A percentile compares a stretch with the other conserved stretches of the same genome.
Evolutionary conservation across 1,284 basidiomycete species (phyloP).

Genomic region (Sanghuangporus weigelae): DNA sequence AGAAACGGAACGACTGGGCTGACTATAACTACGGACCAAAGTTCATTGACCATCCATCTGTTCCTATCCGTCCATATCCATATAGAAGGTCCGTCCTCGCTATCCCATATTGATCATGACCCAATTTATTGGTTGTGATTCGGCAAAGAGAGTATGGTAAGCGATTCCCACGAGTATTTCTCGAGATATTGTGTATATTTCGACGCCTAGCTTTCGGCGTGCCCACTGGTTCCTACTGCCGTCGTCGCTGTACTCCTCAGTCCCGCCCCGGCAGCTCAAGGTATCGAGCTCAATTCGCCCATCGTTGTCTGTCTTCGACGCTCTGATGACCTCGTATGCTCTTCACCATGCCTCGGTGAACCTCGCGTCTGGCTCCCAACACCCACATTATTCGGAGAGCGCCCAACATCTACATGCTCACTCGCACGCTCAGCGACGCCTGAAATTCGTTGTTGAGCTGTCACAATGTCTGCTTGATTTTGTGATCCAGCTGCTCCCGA

Average conservation of each 20-base stretch:
- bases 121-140: not conserved
- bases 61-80: not conserved
- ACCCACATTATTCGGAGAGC: not conserved
- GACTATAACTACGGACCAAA: not conserved
- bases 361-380: constrained; percentile 7
- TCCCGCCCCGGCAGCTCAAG: not conserved
- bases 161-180: not conserved
- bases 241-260: not conserved
- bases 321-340: constrained; percentile 18
- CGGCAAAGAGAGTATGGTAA: not conserved
- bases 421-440: constrained; percentile 24
- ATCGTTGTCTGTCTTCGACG: not conserved
- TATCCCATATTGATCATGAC: not conserved
- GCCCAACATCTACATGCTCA: not conserved
- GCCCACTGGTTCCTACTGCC: not conserved
- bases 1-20: not conserved
- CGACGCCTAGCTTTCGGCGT: not conserved
- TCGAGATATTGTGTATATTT: not conserved
- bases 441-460: constrained; percentile 62
- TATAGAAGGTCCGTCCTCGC: not conserved
- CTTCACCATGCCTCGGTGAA: constrained; percentile 10
- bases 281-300: not conserved
- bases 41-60: not conserved
- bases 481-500: constrained; percentile 86
- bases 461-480: constrained; percentile 75